Evolutionary conservation across 305 asterid genomes (phyloP), one percentile per base, ranked within the genome.

Genomic region (Solanum hybrid): DNA sequence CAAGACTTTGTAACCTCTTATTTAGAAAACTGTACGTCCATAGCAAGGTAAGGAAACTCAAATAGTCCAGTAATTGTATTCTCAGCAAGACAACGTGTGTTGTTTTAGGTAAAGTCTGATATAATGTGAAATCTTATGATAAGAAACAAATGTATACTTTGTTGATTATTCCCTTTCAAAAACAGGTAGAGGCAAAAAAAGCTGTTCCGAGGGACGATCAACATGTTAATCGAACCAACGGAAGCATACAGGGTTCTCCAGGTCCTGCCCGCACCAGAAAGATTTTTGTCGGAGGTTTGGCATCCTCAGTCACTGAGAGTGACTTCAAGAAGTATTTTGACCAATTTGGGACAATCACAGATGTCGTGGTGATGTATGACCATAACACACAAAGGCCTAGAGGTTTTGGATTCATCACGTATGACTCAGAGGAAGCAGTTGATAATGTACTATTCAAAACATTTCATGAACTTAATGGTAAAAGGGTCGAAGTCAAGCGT

Each of bases 331-430:
- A 90, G 69, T 96, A 96, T 91, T 96, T 96, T 87, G 97, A 95
- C 91, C 98, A 96, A 90, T 96, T 95, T 26, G 99, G 99, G 87
- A 92, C 90, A 7, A 92, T 94, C 88, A 93, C 96, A 2, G 99
- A 96, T 86, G 97, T 94, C 32, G 98, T 96, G 46, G 98, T 96
- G 89, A 96, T 96, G 98, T 96, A 95, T 90, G 98, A 96, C 90
- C 99, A 94, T 90, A 95, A 95, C 88, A 96, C 99, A 10, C 97
- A 95, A 87, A 94, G 99, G 93, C 98, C 98, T 29, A 93, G 98
- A 91, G 99, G 99, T 90, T 95, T 96, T 89, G 99, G 99, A 36
- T 96, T 96, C 81, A 94, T 96, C 89, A 96, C 98, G 8, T 96
- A 92, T 20, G 97, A 96, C 88, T 94, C 95, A 31, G 99, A 94